Evolutionary conservation across 495 filamentous ascomycete genomes (phyloP).

Genomic region (Aspergillus homomorphus): DNA sequence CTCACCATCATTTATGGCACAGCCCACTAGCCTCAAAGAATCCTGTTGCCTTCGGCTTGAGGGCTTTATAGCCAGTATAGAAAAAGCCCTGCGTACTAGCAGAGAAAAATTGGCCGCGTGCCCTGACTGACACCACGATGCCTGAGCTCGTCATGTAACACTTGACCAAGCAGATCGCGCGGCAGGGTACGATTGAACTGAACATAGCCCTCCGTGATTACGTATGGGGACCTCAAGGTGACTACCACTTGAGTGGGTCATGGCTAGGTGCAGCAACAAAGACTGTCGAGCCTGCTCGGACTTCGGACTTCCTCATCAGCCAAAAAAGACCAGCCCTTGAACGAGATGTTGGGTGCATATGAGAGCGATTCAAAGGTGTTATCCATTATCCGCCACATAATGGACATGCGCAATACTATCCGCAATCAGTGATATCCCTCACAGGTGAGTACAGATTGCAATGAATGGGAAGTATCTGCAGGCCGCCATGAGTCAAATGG

Average conservation of each 20-base stretch:
- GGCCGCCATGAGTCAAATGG: constrained; percentile 24
- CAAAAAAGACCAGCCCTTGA: neutral
- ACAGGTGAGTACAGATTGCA: neutral
- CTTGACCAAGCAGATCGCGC: constrained; percentile 13
- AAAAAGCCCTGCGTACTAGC: neutral
- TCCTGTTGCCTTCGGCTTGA: neutral
- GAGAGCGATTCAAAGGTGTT: neutral
- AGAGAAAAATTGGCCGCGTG: constrained; percentile 9
- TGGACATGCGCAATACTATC: neutral
- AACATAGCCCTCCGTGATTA: neutral
- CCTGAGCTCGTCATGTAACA: constrained; percentile 7
- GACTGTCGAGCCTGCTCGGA: neutral
- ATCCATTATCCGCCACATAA: neutral
- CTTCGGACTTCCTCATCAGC: neutral
- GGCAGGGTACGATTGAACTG: constrained; percentile 3
- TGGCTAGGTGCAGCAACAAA: neutral
- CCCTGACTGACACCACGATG: constrained; percentile 19
- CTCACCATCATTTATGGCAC: neutral
- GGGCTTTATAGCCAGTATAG: neutral
- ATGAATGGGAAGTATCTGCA: constrained; percentile 12
- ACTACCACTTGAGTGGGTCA: constrained; percentile 7
- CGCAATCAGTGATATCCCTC: neutral
- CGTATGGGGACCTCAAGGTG: constrained; percentile 1
- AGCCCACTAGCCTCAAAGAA: neutral
- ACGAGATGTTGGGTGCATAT: neutral